Percentiles rank a stretch among this genome's conserved stretches.
Conservation (phyloP, 2,329 filamentous ascomycete species). For the Lachnellula hyalina region DNA sequence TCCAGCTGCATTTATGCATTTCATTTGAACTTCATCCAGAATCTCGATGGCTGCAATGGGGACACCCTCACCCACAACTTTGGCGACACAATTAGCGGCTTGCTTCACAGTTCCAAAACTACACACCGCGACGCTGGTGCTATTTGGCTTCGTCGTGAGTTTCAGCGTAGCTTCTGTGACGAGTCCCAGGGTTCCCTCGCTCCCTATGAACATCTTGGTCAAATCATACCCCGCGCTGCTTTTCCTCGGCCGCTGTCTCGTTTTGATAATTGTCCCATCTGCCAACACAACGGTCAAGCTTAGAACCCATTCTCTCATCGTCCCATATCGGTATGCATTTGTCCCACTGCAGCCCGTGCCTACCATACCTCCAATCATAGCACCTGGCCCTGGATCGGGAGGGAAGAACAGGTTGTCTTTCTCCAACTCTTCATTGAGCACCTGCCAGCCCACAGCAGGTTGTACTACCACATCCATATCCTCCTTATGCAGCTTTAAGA, state of each 20-base stretch:
- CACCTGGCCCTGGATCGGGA: slow-evolving; percentile 83
- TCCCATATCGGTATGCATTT: slow-evolving; percentile 88
- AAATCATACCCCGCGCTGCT: slow-evolving; percentile 89
- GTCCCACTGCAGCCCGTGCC: slow-evolving; percentile 72
- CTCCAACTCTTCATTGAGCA: slow-evolving; percentile 70
- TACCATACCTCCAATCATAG: slow-evolving; percentile 88
- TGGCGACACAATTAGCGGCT: slow-evolving; percentile 60
- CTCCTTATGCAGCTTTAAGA: slow-evolving; percentile 70
- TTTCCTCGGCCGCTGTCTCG: slow-evolving; percentile 80
- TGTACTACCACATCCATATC: slow-evolving; percentile 74
- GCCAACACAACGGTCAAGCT: slow-evolving; percentile 82
- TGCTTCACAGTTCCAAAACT: slow-evolving; percentile 47
- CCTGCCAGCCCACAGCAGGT: slow-evolving; percentile 81
- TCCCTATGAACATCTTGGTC: slow-evolving; percentile 83
- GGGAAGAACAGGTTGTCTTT: slow-evolving; percentile 82
- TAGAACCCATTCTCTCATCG: slow-evolving; percentile 92
- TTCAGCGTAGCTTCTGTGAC: slow-evolving; percentile 90
- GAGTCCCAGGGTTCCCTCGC: slow-evolving; percentile 84
- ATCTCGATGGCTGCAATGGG: slow-evolving; percentile 91
- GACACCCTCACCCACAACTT: slow-evolving; percentile 74
- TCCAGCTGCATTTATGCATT: slow-evolving; percentile 59
- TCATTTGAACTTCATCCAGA: slow-evolving; percentile 87
- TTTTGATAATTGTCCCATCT: slow-evolving; percentile 87
- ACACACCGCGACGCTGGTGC: slow-evolving; percentile 72
- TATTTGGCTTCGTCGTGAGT: slow-evolving; percentile 73